Conservation (phyloP, 192 early-diverging fungal genomes). For the Pecoramyces ruminantium region DNA sequence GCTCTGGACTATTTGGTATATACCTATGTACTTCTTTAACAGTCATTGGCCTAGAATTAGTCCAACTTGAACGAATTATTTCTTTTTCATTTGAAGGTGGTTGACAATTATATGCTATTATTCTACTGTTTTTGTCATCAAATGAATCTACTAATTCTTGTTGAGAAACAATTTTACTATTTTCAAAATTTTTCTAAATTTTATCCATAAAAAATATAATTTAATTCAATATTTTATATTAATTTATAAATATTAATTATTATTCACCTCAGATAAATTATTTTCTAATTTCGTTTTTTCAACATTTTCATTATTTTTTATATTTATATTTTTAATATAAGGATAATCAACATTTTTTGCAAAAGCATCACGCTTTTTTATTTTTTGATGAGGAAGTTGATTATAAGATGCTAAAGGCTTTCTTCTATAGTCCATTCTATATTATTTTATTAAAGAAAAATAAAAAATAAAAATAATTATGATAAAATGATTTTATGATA, state of each 20-base stretch:
- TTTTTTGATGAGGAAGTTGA: background rate
- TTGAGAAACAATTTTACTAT: background rate
- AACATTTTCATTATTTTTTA: background rate
- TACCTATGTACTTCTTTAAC: background rate
- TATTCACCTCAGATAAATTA: too few relatives aligned
- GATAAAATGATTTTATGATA: too few relatives aligned
- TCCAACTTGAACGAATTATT: background rate
- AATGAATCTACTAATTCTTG: background rate
- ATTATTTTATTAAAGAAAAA: too few relatives aligned
- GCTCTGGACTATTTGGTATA: background rate
- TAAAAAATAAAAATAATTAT: too few relatives aligned
- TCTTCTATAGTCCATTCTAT: background rate
- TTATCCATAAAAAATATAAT: too few relatives aligned
- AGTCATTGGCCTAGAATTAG: background rate
- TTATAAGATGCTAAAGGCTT: background rate
- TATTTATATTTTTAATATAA: background rate
- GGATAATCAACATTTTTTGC: background rate
- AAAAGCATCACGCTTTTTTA: background rate
- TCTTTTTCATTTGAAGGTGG: background rate
- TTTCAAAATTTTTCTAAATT: background rate
- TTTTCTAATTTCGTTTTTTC: background rate
- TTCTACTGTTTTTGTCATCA: background rate
- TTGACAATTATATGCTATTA: background rate
- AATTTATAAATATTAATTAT: too few relatives aligned
- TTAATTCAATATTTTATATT: too few relatives aligned